Evolutionary conservation across 2,329 filamentous ascomycete genomes (phyloP).

Genomic region (Alternaria triticimaculans): DNA sequence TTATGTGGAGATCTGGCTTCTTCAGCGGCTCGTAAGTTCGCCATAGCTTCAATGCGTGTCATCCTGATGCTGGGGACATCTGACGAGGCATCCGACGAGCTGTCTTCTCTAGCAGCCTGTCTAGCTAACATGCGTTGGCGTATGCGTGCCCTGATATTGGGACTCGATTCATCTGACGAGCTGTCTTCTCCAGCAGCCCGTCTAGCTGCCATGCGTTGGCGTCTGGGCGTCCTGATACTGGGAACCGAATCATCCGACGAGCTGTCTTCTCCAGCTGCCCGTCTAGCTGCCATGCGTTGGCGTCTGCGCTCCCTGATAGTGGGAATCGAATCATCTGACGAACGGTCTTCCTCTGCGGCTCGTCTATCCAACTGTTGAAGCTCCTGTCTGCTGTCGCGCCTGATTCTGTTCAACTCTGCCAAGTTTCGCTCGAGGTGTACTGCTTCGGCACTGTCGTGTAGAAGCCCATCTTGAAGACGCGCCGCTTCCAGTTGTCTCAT

Average conservation of each 20-base stretch:
- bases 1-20: neutral
- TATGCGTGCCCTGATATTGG: too few relatives aligned
- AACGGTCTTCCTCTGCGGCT: neutral
- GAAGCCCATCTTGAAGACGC: neutral
- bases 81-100: neutral
- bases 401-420: neutral
- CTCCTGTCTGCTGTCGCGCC: neutral
- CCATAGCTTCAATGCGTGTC: neutral
- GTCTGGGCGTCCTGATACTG: neutral
- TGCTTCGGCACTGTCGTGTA: neutral
- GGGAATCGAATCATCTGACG: too few relatives aligned
- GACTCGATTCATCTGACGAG: neutral
- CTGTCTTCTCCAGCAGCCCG: neutral
- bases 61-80: neutral
- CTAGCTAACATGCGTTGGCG: too few relatives aligned
- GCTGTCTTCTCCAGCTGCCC: neutral
- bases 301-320: too few relatives aligned
- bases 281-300: too few relatives aligned
- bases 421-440: neutral
- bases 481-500: neutral
- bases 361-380: neutral
- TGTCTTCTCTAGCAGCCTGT: neutral
- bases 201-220: neutral
- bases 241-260: neutral
- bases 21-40: neutral